Conservation (phyloP, 2,329 filamentous ascomycete genomes). For the Ophiocordyceps camponoti-saundersi region DNA sequence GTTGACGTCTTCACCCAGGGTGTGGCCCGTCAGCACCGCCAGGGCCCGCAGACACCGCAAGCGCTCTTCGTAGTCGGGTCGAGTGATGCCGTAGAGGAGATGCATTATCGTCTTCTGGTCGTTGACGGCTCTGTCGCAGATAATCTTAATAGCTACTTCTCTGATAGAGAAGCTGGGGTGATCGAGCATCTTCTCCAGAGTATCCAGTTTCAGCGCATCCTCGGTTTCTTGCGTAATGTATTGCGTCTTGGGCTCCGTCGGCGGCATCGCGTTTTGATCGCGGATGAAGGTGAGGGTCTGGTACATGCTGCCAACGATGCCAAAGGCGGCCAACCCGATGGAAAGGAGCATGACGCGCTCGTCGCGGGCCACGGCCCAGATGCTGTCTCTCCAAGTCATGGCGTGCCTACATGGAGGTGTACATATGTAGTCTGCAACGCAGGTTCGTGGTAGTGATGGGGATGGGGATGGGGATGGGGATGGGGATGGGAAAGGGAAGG, state of each 20-base stretch:
- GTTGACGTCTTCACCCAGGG: slow-evolving; percentile 10
- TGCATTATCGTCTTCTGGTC: slow-evolving; percentile 31
- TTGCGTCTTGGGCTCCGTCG: slow-evolving; percentile 46
- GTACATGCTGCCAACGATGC: slow-evolving; percentile 39
- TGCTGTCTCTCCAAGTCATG: slow-evolving; percentile 21
- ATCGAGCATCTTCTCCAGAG: slow-evolving; percentile 47
- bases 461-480: too few relatives aligned
- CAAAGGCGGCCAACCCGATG: slow-evolving; percentile 39
- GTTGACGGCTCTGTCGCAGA: slow-evolving; percentile 40
- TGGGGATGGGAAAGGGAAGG: too few relatives aligned
- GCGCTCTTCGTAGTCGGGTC: slow-evolving; percentile 39
- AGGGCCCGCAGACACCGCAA: slow-evolving; percentile 39
- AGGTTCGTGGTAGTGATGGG: too few relatives aligned
- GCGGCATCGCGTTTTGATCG: slow-evolving; percentile 48
- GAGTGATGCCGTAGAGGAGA: slow-evolving; percentile 41
- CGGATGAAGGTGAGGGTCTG: slow-evolving; percentile 41
- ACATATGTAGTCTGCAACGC: too few relatives aligned
- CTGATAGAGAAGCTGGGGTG: slow-evolving; percentile 60
- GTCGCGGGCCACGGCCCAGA: slow-evolving; percentile 22
- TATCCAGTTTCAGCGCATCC: slow-evolving; percentile 49
- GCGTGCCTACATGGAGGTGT: too few relatives aligned
- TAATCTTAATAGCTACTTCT: slow-evolving; percentile 46
- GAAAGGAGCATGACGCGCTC: slow-evolving; percentile 35
- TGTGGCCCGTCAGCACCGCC: slow-evolving; percentile 31
- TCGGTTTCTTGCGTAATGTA: slow-evolving; percentile 64